Evolutionary conservation across 2,329 filamentous ascomycete genomes (phyloP), one percentile per base, ranked within the genome.

Genomic region (Fusarium burgessii): DNA sequence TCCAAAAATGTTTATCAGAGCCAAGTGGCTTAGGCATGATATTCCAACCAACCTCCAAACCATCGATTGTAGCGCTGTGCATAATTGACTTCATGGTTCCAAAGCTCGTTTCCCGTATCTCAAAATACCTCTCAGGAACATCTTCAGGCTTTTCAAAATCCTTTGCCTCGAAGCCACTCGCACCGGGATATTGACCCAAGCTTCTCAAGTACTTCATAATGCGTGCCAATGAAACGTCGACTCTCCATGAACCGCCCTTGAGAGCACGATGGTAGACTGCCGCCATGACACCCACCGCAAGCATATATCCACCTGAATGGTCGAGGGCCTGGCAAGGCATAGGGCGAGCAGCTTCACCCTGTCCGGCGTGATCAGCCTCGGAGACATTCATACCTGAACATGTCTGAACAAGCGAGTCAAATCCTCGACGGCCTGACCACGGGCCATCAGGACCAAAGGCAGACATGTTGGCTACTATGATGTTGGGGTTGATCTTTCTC

Each of bases 261-360:
- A 68, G 78, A 0, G 81, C 81, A 17, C 83, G 81, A 52, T 81
- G 82, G 63, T 87, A 85, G 7, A 90, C 45, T 1, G 87, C 87
- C 1, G 86, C 84, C 27, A 82, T 77, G 5, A 89, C 82, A 0
- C 88, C 87, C 0, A 86, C 78, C 0, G 87, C 86, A 1, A 90
- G 80, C 23, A 89, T 79, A 58, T 87, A 89, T 0, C 88, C 88
- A 1, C 81, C 82, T 0, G 82, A 85, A 65, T 90, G 86, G 72
- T 90, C 88, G 1, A 90, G 80, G 0, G 84, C 87, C 75, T 90
- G 88, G 58, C 84, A 87, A 0, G 88, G 88, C 35, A 83, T 78
- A 0, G 82, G 77, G 2, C 82, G 80, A 0, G 84, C 83, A 1
- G 78, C 58, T 49, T 84, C 82, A 0, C 80, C 81, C 0, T 74